phyloP scores from a whole-genome alignment of 164 flowering plant genomes.

The Paratinospora sagittata region DNA sequence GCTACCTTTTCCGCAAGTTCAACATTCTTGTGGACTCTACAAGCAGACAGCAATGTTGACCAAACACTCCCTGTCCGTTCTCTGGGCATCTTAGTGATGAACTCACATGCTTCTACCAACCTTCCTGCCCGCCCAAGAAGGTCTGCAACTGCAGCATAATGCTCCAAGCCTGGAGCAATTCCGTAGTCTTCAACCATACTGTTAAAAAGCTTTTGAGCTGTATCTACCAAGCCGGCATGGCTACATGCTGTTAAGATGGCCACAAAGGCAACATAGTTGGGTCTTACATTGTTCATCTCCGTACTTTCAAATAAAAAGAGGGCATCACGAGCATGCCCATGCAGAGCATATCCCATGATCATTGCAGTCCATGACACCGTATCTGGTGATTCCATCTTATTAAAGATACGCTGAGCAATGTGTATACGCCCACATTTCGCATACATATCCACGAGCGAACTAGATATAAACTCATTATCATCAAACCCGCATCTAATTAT shows the following conservation, averaged over 20 bases:
- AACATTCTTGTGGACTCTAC: constrained; percentile 64
- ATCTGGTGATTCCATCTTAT: constrained; percentile 54
- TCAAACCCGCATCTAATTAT: constrained; percentile 47
- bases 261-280: constrained; percentile 57
- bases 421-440: constrained; percentile 76
- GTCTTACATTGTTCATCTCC: constrained; percentile 49
- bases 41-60: constrained; percentile 63
- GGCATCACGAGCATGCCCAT: constrained; percentile 67
- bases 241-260: constrained; percentile 90
- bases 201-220: constrained; percentile 56
- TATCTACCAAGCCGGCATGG: constrained; percentile 72
- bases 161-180: constrained; percentile 70
- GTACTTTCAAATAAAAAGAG: constrained; percentile 55
- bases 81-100: constrained; percentile 45
- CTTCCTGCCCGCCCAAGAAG: constrained; percentile 89
- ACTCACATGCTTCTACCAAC: constrained; percentile 62
- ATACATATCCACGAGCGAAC: constrained; percentile 88
- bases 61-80: constrained; percentile 59
- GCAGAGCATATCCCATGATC: constrained; percentile 83
- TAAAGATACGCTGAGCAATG: constrained; percentile 55
- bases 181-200: constrained; percentile 49
- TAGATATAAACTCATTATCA: constrained; percentile 57
- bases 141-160: constrained; percentile 82
- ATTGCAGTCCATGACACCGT: constrained; percentile 91
- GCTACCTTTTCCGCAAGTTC: constrained; percentile 68